A percentile compares a stretch with the other conserved stretches of the same genome.
phyloP scores from a whole-genome alignment of 345 rosid species.

The Eucalyptus cloeziana region DNA sequence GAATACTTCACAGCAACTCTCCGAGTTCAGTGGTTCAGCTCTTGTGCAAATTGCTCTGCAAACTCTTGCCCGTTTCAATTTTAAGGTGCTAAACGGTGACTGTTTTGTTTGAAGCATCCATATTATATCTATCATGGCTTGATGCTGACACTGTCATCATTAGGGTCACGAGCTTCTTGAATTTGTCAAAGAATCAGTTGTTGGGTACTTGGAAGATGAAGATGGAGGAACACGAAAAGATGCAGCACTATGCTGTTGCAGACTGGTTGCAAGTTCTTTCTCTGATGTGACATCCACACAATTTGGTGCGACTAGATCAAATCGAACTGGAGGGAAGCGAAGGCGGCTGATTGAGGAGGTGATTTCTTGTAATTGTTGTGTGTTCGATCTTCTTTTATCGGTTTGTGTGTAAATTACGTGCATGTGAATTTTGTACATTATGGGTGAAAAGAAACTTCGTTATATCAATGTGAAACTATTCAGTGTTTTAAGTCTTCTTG shows the following conservation, averaged over 20 bases:
- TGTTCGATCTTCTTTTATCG: background rate
- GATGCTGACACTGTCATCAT: background rate
- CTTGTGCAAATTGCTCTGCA: constrained; percentile 94
- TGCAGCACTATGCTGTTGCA: constrained; percentile 90
- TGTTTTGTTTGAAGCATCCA: background rate
- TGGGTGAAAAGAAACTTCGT: background rate
- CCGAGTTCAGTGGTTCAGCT: constrained; percentile 59
- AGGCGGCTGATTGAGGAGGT: constrained; percentile 87
- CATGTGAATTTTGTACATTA: background rate
- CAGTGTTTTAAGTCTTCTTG: background rate
- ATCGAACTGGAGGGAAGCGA: constrained; percentile 68
- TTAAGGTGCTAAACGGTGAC: constrained; percentile 35
- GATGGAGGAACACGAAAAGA: constrained; percentile 73
- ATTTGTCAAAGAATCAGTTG: constrained; percentile 88
- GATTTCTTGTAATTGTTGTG: background rate
- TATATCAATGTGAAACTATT: background rate
- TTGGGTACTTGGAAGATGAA: constrained; percentile 82
- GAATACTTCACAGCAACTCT: constrained; percentile 44
- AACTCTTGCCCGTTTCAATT: constrained; percentile 89
- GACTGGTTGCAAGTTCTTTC: constrained; percentile 73
- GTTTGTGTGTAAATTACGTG: background rate
- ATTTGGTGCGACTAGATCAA: constrained; percentile 56
- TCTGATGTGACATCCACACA: constrained; percentile 29
- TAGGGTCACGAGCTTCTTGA: constrained; percentile 67
- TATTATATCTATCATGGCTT: background rate